These are phyloP conservation scores for Paracoccidioides brasiliensis DNA, from an alignment of 2,329 filamentous ascomycete species.

Conservation along the genomic window DNA sequence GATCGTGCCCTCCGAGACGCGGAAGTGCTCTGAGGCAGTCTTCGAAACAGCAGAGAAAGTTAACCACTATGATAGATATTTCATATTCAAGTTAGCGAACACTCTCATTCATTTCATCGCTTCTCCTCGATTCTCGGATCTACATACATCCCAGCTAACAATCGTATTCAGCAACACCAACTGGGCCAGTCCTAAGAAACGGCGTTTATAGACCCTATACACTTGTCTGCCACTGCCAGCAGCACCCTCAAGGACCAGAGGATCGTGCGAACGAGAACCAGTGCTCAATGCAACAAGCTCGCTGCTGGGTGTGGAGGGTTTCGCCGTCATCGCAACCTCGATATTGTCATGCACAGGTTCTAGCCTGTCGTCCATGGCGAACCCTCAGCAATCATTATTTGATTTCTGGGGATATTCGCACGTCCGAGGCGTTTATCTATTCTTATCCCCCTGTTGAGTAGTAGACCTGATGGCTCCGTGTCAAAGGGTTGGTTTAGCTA, in stretches of 20 bases:
- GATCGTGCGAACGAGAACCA: neutral
- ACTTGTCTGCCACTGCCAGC: constrained; percentile 1
- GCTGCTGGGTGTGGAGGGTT: neutral
- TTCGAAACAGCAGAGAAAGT: constrained; percentile 76
- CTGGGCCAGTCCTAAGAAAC: constrained; percentile 79
- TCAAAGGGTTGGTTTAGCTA: no score
- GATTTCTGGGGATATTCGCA: no score
- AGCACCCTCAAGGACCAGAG: neutral
- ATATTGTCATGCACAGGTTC: neutral
- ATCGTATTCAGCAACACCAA: constrained; percentile 82
- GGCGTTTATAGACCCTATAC: constrained; percentile 61
- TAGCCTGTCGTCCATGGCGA: neutral
- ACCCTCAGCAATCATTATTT: neutral
- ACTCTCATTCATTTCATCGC: neutral
- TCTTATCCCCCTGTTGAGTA: no score
- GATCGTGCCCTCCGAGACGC: constrained; percentile 59
- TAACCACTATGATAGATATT: constrained; percentile 53
- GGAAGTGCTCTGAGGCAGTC: constrained; percentile 61
- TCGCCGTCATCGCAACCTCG: neutral
- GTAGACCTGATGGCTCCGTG: no score
- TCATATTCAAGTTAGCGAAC: neutral
- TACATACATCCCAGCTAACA: constrained; percentile 85
- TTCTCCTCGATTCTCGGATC: neutral
- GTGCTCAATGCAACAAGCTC: neutral
- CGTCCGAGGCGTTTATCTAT: neutral